phyloP scores from a whole-genome alignment of 352 stramenopile species.

The Globisporangium cederbergense region DNA sequence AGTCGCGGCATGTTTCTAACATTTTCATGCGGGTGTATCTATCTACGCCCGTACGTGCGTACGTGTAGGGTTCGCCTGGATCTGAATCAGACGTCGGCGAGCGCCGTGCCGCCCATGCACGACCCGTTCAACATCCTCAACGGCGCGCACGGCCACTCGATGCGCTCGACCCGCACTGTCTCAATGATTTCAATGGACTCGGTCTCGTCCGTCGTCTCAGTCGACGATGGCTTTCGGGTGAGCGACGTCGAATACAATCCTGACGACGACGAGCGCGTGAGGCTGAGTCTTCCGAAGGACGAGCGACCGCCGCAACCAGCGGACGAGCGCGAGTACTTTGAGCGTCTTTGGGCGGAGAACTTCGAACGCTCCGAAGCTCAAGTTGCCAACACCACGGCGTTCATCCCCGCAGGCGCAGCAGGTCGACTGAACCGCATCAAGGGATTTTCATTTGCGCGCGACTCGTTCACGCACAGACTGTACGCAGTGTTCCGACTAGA shows the following conservation, averaged over 20 bases:
- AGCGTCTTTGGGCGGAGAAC: conserved; percentile 76
- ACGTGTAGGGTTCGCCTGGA: conserved; percentile 40
- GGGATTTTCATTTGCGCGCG: conserved; percentile 71
- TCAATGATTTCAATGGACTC: conserved; percentile 69
- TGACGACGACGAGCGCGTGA: conserved; percentile 19
- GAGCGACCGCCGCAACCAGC: conserved; percentile 67
- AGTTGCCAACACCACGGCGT: conserved; percentile 61
- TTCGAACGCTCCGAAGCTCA: conserved; percentile 78
- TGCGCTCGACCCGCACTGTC: conserved; percentile 31
- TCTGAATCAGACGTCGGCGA: conserved; percentile 38
- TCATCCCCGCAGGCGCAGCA: conserved; percentile 60
- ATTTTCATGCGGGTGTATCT: not conserved
- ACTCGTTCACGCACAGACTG: conserved; percentile 58
- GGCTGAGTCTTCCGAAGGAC: conserved; percentile 55
- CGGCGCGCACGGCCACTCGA: conserved; percentile 25
- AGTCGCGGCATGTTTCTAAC: not conserved
- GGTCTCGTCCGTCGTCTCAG: conserved; percentile 46
- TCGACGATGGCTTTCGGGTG: conserved; percentile 61
- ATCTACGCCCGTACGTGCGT: not conserved
- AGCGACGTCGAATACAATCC: conserved; percentile 25
- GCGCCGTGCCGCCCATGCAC: conserved; percentile 60
- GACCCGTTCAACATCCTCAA: conserved; percentile 81
- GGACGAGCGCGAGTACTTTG: conserved; percentile 80
- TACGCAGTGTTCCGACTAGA: conserved; percentile 83
- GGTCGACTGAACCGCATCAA: conserved; percentile 79